Percentiles rank a stretch among this genome's conserved stretches.
Evolutionary conservation across 345 rosid genomes (phyloP).

Genomic region (Hibiscus mutabilis): DNA sequence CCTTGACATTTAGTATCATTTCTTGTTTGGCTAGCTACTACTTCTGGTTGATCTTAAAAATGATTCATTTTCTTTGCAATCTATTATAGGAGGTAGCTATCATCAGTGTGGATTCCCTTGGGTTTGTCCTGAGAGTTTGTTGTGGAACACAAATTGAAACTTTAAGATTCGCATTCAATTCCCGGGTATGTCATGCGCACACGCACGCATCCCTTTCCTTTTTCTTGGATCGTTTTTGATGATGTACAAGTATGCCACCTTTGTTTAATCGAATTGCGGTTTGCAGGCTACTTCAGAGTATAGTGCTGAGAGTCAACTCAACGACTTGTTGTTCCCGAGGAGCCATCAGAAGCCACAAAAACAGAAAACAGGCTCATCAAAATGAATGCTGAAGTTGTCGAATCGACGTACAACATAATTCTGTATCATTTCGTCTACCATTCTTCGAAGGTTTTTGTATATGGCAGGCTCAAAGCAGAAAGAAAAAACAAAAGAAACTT

Average conservation of each 20-base stretch:
- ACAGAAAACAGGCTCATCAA: conserved; percentile 37
- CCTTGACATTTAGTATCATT: neutral
- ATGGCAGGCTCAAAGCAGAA: conserved; percentile 6
- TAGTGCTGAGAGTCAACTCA: conserved; percentile 70
- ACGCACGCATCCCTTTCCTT: neutral
- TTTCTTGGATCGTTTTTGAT: neutral
- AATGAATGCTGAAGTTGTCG: conserved; percentile 25
- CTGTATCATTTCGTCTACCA: conserved; percentile 15
- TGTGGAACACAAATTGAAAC: conserved; percentile 79
- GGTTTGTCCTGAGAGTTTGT: conserved; percentile 84
- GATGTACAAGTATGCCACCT: neutral
- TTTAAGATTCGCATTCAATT: conserved; percentile 52
- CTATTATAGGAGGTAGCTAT: conserved; percentile 59
- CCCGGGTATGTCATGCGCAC: conserved; percentile 42
- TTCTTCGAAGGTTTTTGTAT: neutral
- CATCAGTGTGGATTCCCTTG: conserved; percentile 66
- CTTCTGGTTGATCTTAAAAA: neutral
- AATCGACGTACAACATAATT: conserved; percentile 5
- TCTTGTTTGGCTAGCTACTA: neutral
- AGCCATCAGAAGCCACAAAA: conserved; percentile 23
- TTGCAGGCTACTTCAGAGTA: conserved; percentile 36
- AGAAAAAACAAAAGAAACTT: neutral
- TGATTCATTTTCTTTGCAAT: conserved; percentile 4
- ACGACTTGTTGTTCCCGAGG: conserved; percentile 60
- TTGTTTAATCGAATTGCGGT: neutral